phyloP scores from a whole-genome alignment of 768 basidiomycete genomes.

The Xerocomus brunneocitrinus region DNA sequence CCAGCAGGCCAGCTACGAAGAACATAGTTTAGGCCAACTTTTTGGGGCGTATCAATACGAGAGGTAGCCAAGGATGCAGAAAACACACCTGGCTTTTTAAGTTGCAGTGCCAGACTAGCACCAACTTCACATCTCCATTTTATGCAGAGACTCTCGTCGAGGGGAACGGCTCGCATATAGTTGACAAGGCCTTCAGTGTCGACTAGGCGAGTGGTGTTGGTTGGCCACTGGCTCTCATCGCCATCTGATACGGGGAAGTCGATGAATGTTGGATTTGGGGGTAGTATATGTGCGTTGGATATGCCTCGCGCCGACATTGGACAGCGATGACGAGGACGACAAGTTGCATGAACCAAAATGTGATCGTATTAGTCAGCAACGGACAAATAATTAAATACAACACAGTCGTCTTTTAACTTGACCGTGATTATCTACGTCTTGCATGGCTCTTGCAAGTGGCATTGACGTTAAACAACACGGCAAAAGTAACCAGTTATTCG shows the following conservation, averaged over 20 bases:
- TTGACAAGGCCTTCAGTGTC: constrained; percentile 66
- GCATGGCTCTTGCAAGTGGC: constrained; percentile 34
- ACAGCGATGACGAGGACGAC: background rate
- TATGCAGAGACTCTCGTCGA: constrained; percentile 47
- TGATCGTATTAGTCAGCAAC: background rate
- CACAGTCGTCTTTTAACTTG: background rate
- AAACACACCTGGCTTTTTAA: constrained; percentile 49
- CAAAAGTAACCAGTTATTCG: constrained; percentile 37
- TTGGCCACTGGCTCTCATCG: constrained; percentile 48
- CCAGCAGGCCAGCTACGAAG: constrained; percentile 60
- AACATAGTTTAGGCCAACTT: constrained; percentile 54
- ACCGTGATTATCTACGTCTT: constrained; percentile 67
- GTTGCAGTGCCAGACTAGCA: constrained; percentile 36
- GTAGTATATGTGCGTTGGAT: constrained; percentile 32
- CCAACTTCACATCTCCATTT: constrained; percentile 55
- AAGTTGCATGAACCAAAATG: background rate
- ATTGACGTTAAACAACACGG: constrained; percentile 68
- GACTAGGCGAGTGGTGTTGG: constrained; percentile 47
- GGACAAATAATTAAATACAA: constrained; percentile 2
- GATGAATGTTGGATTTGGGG: constrained; percentile 50
- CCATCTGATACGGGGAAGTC: constrained; percentile 66
- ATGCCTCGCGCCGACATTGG: constrained; percentile 21
- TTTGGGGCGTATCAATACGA: background rate
- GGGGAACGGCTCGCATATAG: constrained; percentile 53
- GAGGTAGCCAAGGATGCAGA: background rate